Base-by-base conservation (phyloP, 2,329 filamentous ascomycete genomes). In the Pleoardoris graminearum region DNA sequence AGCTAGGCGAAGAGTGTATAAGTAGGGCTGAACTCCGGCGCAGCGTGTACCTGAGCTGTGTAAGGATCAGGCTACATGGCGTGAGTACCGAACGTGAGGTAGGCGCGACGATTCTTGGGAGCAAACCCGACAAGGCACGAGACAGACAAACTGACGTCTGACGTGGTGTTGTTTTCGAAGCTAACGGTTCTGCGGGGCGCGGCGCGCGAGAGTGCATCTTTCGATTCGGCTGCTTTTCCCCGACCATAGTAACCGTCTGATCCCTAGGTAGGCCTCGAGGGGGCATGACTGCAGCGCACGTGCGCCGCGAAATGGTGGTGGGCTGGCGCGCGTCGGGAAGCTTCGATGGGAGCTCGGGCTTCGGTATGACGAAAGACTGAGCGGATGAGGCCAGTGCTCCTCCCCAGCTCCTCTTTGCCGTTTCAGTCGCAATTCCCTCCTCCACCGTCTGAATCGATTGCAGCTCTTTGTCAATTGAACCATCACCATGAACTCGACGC, bases 401-500 rank as follows among this genome's bases (percentile, higher is more conserved):
- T 33, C 35, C n/a, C 27, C 19, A 48, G 25, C 46, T 32, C 51
- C n/a, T 33, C 38, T 7, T 45, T 46, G 23, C 12, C 51, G 50
- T 38, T 39, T 38, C 41, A 39, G 11, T 14, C 29, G 5, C 44
- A 41, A 27, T 38, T 49, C 53, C 14, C 37, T 39, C 51, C 25
- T 50, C 41, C 48, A 32, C 22, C 27, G 25, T 14, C 41, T 33
- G 66, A 66, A 67, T 68, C 67, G 61, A 61, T 21, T 17, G 10
- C 21, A 4, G 7, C n/a, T 21, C 44, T 53, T 50, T 44, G 21
- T 30, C 65, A 66, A 67, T 67, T 67, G 61, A 61, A 17, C 41
- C 32, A 33, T 23, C 23, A 29, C 21, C 69, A 96, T 96, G 91
- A 86, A 90, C 71, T 80, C 87, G 51, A 81, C 87, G 57, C 82